A percentile compares a stretch with the other conserved stretches of the same genome.
phyloP scores from a whole-genome alignment of 202 grass and related monocot species.

The Zizania palustris region DNA sequence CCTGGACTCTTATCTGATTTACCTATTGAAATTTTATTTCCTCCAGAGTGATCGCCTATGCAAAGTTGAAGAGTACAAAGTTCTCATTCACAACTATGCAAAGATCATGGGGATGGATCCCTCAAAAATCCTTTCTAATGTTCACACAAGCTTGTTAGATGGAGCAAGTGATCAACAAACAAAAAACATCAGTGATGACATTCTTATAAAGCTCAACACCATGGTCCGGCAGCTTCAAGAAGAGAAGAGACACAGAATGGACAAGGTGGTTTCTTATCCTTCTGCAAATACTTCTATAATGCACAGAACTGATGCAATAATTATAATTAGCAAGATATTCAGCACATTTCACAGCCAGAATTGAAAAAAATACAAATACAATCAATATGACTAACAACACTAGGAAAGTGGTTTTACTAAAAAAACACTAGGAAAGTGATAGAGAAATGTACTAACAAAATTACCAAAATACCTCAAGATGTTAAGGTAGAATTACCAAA shows the following conservation, averaged over 20 bases:
- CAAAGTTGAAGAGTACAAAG: conserved; percentile 86
- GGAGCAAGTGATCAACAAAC: conserved; percentile 61
- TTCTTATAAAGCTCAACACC: conserved; percentile 68
- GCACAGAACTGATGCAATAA: conserved; percentile 3
- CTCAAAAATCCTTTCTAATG: conserved; percentile 63
- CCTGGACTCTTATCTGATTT: conserved; percentile 25
- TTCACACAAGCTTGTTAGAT: conserved; percentile 78
- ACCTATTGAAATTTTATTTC: conserved; percentile 31
- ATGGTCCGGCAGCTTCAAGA: conserved; percentile 85
- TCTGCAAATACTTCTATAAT: conserved; percentile 30
- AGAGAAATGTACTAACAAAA: background rate
- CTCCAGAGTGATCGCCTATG: conserved; percentile 79
- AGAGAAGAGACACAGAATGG: conserved; percentile 78
- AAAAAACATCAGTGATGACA: conserved; percentile 84
- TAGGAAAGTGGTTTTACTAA: background rate
- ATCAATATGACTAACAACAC: conserved; percentile 9
- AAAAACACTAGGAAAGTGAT: conserved; percentile 7
- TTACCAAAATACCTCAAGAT: background rate
- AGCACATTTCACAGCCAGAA: background rate
- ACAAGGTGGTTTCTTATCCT: conserved; percentile 71
- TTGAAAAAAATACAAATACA: background rate
- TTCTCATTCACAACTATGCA: conserved; percentile 63
- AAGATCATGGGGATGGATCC: conserved; percentile 89
- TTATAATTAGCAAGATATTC: conserved; percentile 1
- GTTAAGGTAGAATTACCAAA: background rate